Base-by-base conservation (phyloP, 306 rosid species). In the Prinsepia uniflora region DNA sequence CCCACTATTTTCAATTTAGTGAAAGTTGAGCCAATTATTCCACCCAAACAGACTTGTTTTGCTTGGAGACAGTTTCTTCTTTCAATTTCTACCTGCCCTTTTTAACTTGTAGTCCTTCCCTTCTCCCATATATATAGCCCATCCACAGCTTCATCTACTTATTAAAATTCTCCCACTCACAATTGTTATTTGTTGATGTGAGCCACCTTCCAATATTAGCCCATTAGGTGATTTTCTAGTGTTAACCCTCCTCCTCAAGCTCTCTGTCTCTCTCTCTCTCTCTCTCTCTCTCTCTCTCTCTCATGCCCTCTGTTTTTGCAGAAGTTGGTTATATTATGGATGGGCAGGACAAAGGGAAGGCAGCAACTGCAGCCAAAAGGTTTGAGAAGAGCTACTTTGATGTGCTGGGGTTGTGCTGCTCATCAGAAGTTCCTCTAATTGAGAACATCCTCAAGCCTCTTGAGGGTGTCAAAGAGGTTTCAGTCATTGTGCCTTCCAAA, bases 331-430 rank as follows among this genome's bases (percentile, higher is more conserved):
- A 30, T 30, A 30, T 30, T 30, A 30, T 30, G 36, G 36, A 2
- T 30, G 36, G 36, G 36, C 64, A 70, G 54, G 80, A 71, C 41
- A 67, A 74, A 41, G 69, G 12, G 18, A 71, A 58, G 62, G 48
- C 44, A 30, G 48, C 48, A 30, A 45, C 44, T 19, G 48, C 48
- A 30, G 60, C 41, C 42, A 86, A 75, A 54, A 80, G 64, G 76
- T n/a, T 85, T 63, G 86, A 91, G 78, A 91, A 81, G 56, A 95
- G 89, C 79, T 89, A 95, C 68, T 91, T 91, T 55, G 97, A 95
- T 53, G 99, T 95, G 47, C 13, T 95, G 72, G 99, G 99, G 0
- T 39, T 95, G 24, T 95, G 99, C 46, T 95, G 99, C 24, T 83
- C 99, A 0, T 95, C 99, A 0, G 99, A 95, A 72, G 88, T 91